These are phyloP conservation scores for Dothiorella sarmentorum DNA, from an alignment of 2,329 filamentous ascomycete species.

Conservation along the genomic window DNA sequence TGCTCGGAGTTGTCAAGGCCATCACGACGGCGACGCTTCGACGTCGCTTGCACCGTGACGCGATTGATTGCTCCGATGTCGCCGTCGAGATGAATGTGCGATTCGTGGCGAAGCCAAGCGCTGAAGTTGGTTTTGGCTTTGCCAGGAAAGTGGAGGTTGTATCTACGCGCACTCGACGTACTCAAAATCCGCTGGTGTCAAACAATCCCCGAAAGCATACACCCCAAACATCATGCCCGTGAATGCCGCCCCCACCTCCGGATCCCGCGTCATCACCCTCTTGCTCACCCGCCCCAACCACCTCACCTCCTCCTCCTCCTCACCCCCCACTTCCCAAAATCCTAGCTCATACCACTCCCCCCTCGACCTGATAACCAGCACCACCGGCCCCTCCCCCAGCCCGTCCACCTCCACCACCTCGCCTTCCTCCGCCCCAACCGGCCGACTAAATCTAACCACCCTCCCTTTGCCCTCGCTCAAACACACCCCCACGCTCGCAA, in stretches of 20 bases:
- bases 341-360: conserved; percentile 31
- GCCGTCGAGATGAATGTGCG: no score
- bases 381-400: conserved; percentile 21
- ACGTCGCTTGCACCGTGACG: background rate
- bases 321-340: conserved; percentile 21
- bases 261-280: conserved; percentile 33
- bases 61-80: conserved; percentile 4
- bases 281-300: conserved; percentile 34
- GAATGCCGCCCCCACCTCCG: conserved; percentile 41
- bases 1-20: background rate
- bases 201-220: conserved; percentile 43
- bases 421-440: conserved; percentile 25
- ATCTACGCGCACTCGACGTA: conserved; percentile 31
- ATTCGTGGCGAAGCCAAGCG: no score
- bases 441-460: conserved; percentile 30
- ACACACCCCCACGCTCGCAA: conserved; percentile 43
- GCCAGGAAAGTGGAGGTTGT: no score
- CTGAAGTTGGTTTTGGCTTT: no score
- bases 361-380: conserved; percentile 29
- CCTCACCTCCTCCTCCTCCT: conserved; percentile 15
- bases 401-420: conserved; percentile 18
- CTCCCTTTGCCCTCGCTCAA: conserved; percentile 20
- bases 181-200: conserved; percentile 42
- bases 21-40: background rate
- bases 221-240: conserved; percentile 48